Evolutionary conservation across 169 alveolate genomes (phyloP).

Genomic region (Plasmodium knowlesi): DNA sequence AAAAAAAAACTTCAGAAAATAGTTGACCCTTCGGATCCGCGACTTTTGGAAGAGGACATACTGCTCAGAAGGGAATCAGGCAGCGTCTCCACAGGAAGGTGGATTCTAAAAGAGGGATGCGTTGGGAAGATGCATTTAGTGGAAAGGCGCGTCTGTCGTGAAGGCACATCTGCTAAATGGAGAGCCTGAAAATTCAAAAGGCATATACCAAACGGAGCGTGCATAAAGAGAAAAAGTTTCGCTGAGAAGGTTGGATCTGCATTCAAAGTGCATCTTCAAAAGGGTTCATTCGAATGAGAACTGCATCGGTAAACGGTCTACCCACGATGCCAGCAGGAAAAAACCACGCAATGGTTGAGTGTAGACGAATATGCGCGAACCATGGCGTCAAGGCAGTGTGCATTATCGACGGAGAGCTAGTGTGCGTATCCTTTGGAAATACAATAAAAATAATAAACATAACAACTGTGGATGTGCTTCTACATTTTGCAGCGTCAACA

Average conservation of each 20-base stretch:
- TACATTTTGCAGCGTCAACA: conserved; percentile 33
- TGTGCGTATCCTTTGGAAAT: conserved; percentile 63
- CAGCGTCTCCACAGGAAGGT: background rate
- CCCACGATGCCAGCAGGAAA: background rate
- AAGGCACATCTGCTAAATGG: background rate
- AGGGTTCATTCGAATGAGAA: too few species aligned
- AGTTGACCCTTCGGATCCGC: background rate
- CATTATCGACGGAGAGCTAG: background rate
- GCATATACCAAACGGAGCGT: background rate
- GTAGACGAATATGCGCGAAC: conserved; percentile 46
- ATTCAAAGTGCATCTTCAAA: background rate
- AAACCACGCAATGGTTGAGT: background rate
- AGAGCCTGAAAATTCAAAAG: background rate
- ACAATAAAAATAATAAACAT: conserved; percentile 54
- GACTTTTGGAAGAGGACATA: background rate
- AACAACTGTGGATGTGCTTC: conserved; percentile 14
- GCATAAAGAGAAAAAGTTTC: background rate
- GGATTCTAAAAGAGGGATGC: background rate
- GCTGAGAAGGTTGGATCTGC: background rate
- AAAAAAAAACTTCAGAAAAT: background rate
- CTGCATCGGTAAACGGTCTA: background rate
- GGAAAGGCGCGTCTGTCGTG: background rate
- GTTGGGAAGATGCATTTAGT: background rate
- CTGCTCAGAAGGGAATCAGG: background rate
- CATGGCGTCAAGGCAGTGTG: conserved; percentile 55